Percentiles rank a stretch among this genome's conserved stretches.
phyloP scores from a whole-genome alignment of 495 filamentous ascomycete species.

The Neurospora intermedia region DNA sequence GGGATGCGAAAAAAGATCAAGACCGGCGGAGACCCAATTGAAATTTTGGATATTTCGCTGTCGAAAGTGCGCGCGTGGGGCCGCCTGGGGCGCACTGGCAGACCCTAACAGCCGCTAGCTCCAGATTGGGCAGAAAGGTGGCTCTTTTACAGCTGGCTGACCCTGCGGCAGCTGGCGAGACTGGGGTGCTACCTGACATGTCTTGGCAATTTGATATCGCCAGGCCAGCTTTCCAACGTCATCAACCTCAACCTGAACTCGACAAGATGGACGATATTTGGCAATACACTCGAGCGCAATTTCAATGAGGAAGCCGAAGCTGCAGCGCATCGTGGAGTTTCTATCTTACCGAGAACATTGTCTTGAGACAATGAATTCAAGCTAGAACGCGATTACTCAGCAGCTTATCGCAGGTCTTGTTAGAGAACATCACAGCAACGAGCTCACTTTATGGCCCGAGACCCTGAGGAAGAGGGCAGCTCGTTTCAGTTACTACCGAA shows the following conservation, averaged over 20 bases:
- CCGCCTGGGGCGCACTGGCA: conserved; percentile 3
- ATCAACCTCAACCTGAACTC: neutral
- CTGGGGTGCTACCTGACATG: neutral
- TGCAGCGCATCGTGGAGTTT: neutral
- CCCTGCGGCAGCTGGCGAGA: neutral
- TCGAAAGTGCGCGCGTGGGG: conserved; percentile 22
- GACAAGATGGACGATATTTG: neutral
- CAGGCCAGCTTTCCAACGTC: neutral
- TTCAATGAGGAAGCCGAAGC: neutral
- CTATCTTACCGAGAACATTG: neutral
- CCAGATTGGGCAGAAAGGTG: neutral
- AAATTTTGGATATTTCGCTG: conserved; percentile 25
- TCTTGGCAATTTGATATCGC: neutral
- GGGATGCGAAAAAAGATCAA: conserved; percentile 20
- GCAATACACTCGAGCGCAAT: neutral
- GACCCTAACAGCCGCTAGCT: conserved; percentile 24
- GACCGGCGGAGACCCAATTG: conserved; percentile 20
- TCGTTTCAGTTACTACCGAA: neutral
- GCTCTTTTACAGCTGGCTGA: conserved; percentile 7
- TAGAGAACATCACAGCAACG: neutral
- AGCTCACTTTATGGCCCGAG: neutral
- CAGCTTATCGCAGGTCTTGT: neutral
- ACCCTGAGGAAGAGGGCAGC: neutral
- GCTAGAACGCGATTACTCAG: neutral
- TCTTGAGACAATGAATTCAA: neutral